Evolutionary conservation across 495 filamentous ascomycete species (phyloP).

Genomic region (Immersiella caudata): DNA sequence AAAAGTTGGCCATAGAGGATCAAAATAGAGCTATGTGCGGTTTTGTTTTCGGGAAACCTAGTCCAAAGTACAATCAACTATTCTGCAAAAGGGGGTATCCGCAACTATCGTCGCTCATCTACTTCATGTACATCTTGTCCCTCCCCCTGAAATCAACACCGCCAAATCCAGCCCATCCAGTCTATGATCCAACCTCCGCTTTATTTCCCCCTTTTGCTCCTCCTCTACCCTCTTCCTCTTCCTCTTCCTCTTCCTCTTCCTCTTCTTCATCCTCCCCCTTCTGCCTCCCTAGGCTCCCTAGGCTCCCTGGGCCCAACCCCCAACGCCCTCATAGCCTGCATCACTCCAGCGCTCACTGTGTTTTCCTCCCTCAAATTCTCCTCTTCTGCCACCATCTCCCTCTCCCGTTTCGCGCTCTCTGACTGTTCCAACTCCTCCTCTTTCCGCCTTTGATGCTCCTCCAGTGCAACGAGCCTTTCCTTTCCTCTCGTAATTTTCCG

Average conservation of each 20-base stretch:
- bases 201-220: not conserved
- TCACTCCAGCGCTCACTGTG: conserved; percentile 32
- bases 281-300: conserved; percentile 26
- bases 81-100: no score
- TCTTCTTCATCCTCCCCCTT: conserved; percentile 18
- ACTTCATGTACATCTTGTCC: no score
- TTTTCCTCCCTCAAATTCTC: conserved; percentile 44
- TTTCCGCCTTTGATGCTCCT: conserved; percentile 44
- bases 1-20: not conserved
- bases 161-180: not conserved
- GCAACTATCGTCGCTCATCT: no score
- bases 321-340: conserved; percentile 43
- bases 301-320: conserved; percentile 34
- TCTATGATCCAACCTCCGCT: not conserved
- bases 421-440: conserved; percentile 53
- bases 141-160: not conserved
- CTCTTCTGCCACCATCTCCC: conserved; percentile 42
- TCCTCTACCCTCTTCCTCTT: not conserved
- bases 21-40: not conserved
- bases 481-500: conserved; percentile 37
- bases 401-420: conserved; percentile 53
- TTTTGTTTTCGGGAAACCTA: not conserved
- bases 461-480: conserved; percentile 46
- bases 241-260: not conserved
- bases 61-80: no score